phyloP scores from a whole-genome alignment of 805 yeast species.

The Hanseniaspora clermontiae region DNA sequence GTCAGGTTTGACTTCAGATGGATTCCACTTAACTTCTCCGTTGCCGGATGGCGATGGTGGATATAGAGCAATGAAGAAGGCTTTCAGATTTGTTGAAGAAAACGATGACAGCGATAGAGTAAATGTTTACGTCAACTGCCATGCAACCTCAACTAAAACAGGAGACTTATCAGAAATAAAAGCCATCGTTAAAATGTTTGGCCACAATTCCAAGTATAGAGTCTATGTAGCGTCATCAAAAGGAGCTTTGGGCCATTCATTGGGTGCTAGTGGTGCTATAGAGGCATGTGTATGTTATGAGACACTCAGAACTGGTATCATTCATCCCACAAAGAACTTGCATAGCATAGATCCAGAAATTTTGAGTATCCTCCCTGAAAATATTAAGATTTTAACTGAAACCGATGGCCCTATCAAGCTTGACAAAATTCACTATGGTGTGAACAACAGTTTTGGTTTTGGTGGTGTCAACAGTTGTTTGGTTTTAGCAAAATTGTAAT shows the following conservation, averaged over 20 bases:
- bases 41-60: conserved; percentile 76
- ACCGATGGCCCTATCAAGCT: conserved; percentile 32
- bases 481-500: conserved; percentile 26
- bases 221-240: conserved; percentile 67
- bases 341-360: conserved; percentile 25
- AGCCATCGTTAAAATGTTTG: conserved; percentile 52
- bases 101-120: conserved; percentile 22
- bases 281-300: conserved; percentile 72
- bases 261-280: conserved; percentile 94
- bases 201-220: conserved; percentile 18
- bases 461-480: conserved; percentile 85
- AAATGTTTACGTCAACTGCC: conserved; percentile 56
- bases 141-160: conserved; percentile 82
- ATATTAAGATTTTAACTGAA: conserved; percentile 34
- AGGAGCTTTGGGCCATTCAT: conserved; percentile 83
- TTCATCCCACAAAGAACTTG: conserved; percentile 79
- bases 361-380: conserved; percentile 26
- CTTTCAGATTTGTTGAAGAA: conserved; percentile 33
- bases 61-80: conserved; percentile 63
- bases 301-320: conserved; percentile 41
- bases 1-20: conserved; percentile 87
- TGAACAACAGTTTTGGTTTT: conserved; percentile 90
- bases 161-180: conserved; percentile 82
- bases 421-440: conserved; percentile 40
- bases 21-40: conserved; percentile 88